phyloP scores from a whole-genome alignment of 2,329 filamentous ascomycete species.

The Thyridium curvatum region DNA sequence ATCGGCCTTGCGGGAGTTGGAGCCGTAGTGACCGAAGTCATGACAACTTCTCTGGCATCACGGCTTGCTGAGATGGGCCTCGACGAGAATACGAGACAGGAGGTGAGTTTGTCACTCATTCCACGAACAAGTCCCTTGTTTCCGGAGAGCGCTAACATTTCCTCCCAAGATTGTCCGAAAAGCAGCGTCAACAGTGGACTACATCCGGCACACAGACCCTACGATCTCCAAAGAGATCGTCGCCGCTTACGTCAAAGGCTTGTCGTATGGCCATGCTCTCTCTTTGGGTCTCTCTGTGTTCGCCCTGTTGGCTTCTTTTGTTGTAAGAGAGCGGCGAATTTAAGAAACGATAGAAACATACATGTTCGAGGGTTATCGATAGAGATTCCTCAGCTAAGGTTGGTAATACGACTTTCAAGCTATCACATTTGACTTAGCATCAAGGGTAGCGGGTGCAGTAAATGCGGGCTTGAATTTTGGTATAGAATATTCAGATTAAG shows the following conservation, averaged over 20 bases:
- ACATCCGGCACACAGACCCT: conserved; percentile 5
- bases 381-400: too few relatives aligned
- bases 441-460: too few relatives aligned
- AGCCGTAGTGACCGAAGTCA: conserved; percentile 21
- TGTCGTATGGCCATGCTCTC: conserved; percentile 13
- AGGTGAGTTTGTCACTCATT: conserved; percentile 12
- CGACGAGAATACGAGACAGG: conserved; percentile 8
- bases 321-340: background rate
- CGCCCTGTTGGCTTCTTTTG: background rate
- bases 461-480: too few relatives aligned
- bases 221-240: conserved; percentile 9
- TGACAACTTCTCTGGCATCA: conserved; percentile 12
- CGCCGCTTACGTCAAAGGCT: conserved; percentile 9
- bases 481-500: too few relatives aligned
- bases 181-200: conserved; percentile 10
- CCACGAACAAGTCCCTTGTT: too few relatives aligned
- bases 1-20: conserved; percentile 31
- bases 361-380: too few relatives aligned
- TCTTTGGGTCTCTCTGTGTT: background rate
- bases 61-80: conserved; percentile 16
- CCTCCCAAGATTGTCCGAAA: conserved; percentile 5
- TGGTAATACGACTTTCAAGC: too few relatives aligned
- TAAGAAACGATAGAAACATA: too few relatives aligned
- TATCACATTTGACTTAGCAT: too few relatives aligned
- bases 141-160: background rate